Evolutionary conservation across 2,329 filamentous ascomycete species (phyloP), one percentile per base, ranked within the genome.

Genomic region (Ceratocystiopsis brevicomis): DNA sequence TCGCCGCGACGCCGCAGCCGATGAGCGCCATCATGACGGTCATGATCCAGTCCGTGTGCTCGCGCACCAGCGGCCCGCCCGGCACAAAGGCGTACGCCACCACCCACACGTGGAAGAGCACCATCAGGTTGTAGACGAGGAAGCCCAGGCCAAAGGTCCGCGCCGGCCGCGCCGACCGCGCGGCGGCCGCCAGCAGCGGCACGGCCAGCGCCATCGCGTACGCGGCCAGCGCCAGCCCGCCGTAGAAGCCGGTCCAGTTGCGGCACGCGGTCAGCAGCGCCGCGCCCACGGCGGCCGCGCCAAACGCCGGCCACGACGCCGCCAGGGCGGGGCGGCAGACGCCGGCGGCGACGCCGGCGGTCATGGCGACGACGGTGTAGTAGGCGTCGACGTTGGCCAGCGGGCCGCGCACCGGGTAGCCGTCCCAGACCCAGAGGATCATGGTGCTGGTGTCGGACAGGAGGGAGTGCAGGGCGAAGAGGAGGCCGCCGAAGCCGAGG

Each of bases 361-460:
- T 84, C 90, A 98, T 98, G 46, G 79, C 79, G 43, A 82, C 71
- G 42, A 95, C 73, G 2, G 86, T 95, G 57, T 80, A 74, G 53
- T 83, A 85, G 43, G 87, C 90, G 54, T 96, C 86, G n/a, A 86
- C 85, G 40, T 79, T 85, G 48, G 86, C 76, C 41, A 90, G 74
- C 3, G 90, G 90, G 8, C 90, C 90, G 41, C 81, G 76, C 37
- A 96, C 74, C 14, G 90, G 90, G 54, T 82, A 98, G 8, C 90
- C 90, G 53, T 95, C 86, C 90, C 90, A 98, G 3, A 85, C 85
- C 90, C 90, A 98, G 15, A 87, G 70, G 45, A 96, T 95, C 86
- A 98, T 96, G 43, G 90, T 98, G 64, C 90, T 96, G 0, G 87
- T 93, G 57, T 98, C 90, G 0, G 90, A 95, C 12, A 98, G 71